Conservation (phyloP, 1,284 basidiomycete genomes). For the Leucoagaricus sp. region DNA sequence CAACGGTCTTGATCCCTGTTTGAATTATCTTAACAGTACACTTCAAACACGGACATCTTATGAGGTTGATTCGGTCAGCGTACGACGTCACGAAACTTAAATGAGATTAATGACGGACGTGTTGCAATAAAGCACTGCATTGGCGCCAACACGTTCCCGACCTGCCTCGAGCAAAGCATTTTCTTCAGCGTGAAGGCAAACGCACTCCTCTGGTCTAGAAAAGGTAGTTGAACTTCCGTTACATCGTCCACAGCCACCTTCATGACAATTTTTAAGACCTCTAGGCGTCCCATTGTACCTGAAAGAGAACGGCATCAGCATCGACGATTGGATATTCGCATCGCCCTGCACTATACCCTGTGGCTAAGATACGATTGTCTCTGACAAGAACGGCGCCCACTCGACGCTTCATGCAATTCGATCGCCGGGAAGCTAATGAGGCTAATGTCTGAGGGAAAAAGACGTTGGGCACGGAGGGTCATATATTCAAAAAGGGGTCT, state of each 20-base stretch:
- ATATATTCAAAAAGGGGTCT: slow-evolving; percentile 21
- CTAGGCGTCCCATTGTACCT: slow-evolving; percentile 97
- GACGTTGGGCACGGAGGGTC: not conserved
- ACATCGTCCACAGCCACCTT: slow-evolving; percentile 85
- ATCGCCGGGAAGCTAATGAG: slow-evolving; percentile 81
- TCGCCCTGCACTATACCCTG: slow-evolving; percentile 60
- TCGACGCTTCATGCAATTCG: slow-evolving; percentile 98
- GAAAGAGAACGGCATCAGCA: slow-evolving; percentile 7
- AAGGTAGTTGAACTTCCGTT: slow-evolving; percentile 62
- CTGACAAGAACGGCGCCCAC: slow-evolving; percentile 93
- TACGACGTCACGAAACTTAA: not conserved
- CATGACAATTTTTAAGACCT: slow-evolving; percentile 85
- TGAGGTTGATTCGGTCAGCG: not conserved
- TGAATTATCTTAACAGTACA: slow-evolving; percentile 99
- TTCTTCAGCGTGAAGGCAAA: slow-evolving; percentile 98
- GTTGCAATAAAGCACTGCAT: slow-evolving; percentile 90
- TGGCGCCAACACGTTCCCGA: slow-evolving; percentile 78
- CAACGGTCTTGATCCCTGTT: slow-evolving; percentile 89
- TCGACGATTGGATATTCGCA: slow-evolving; percentile 9
- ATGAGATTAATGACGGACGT: slow-evolving; percentile 47
- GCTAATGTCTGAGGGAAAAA: slow-evolving; percentile 73
- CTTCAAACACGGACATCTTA: slow-evolving; percentile 93
- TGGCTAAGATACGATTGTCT: slow-evolving; percentile 87
- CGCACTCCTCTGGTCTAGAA: slow-evolving; percentile 75
- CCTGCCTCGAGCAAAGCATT: slow-evolving; percentile 96